Conservation (phyloP, 2,329 filamentous ascomycete species). For the Diaporthe humulicola region DNA sequence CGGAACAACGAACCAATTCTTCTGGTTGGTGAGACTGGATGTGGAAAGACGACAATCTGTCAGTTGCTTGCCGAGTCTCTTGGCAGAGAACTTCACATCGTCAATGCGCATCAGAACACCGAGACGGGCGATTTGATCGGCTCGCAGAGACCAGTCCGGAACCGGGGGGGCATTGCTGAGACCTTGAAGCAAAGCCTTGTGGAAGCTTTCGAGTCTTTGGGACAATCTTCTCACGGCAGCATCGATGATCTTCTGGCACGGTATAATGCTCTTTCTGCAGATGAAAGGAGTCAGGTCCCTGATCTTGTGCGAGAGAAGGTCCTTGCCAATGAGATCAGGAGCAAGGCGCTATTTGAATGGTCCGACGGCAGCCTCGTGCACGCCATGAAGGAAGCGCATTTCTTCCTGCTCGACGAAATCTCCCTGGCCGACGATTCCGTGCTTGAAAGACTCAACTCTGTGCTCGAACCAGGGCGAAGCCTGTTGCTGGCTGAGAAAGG, state of each 20-base stretch:
- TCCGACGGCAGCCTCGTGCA: constrained; percentile 92
- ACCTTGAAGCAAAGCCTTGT: constrained; percentile 73
- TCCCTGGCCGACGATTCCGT: constrained; percentile 98
- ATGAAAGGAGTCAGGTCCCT: constrained; percentile 61
- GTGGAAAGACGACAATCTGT: constrained; percentile 96
- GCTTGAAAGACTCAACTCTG: constrained; percentile 94
- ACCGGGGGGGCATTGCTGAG: constrained; percentile 80
- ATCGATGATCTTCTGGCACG: constrained; percentile 69
- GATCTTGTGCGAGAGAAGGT: constrained; percentile 62
- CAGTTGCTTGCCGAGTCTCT: constrained; percentile 90
- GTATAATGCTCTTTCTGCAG: constrained; percentile 67
- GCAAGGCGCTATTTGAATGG: constrained; percentile 95
- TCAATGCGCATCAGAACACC: constrained; percentile 98
- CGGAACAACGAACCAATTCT: constrained; percentile 94
- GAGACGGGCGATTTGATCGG: constrained; percentile 98
- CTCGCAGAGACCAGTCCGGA: constrained; percentile 91
- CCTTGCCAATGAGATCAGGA: constrained; percentile 67
- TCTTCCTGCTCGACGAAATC: constrained; percentile 97
- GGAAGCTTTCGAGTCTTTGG: constrained; percentile 57
- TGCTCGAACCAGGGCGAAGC: constrained; percentile 88
- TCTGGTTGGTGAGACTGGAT: constrained; percentile 95
- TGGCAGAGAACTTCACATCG: constrained; percentile 82
- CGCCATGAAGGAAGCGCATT: constrained; percentile 90
- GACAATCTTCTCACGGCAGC: constrained; percentile 52
- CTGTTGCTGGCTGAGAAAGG: constrained; percentile 96